Base-by-base conservation (phyloP, 2,329 filamentous ascomycete species). In the Ascosphaera apis region DNA sequence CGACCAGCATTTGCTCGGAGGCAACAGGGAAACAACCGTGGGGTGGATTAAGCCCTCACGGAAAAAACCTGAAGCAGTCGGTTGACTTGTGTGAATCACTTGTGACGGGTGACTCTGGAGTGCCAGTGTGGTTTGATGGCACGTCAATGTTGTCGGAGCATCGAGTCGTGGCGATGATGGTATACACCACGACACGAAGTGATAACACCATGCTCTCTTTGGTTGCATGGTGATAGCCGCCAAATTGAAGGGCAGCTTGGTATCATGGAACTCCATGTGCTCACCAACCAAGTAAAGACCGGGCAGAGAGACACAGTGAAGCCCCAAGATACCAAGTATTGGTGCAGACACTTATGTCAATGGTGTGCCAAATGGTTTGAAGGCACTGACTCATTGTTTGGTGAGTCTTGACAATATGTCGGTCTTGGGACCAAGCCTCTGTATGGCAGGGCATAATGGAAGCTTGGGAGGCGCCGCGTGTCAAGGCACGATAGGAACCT, bases 11-110 rank as follows among this genome's bases (percentile, higher is more conserved):
- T 30, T 30, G 27, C 27, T 30, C 27, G 9, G 27, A 12, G 27
- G 27, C 27, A 13, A 6, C 27, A 30, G 27, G 27, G 27, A 30
- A 30, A 30, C 27, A 13, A 30, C 27, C 27, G 27, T 30, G 27
- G 27, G 27, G 27, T 30, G 27, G 27, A 30, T 30, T 5, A 30
- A n/a, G 12, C 27, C 27, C 27, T 5, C 27, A 30, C 27, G 27
- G 27, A 30, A 30, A 30, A 30, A 30, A 30, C 27, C 27, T 30
- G 27, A 30, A 30, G 27, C 27, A 30, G 27, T 30, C 27, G 27
- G 12, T 21, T 21, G 19, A 21, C 19, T 21, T n/a, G 19, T 6
- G n/a, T 30, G n/a, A 30, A 13, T 30, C 27, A 13, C 27, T 30
- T 30, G 27, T 30, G 27, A 30, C 27, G 9, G 27, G n/a, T 12